These are phyloP conservation scores for Hymenoscyphus fraxineus DNA, from an alignment of 2,329 filamentous ascomycete genomes.

Conservation along the genomic window DNA sequence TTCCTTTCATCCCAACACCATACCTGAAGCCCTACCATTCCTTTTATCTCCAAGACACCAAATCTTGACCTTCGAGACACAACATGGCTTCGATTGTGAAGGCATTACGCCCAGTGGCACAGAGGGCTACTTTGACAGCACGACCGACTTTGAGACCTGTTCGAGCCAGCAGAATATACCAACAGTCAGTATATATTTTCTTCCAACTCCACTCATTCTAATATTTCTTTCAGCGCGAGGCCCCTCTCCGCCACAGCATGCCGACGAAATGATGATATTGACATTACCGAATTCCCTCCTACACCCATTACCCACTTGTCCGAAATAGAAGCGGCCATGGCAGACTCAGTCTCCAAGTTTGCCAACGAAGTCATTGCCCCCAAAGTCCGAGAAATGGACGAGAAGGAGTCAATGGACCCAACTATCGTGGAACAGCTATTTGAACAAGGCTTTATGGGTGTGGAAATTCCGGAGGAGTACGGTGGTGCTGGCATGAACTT, in stretches of 20 bases:
- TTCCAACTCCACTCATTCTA: neutral
- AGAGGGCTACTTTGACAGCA: conserved; percentile 36
- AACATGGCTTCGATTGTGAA: conserved; percentile 48
- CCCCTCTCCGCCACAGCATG: conserved; percentile 58
- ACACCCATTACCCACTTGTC: conserved; percentile 92
- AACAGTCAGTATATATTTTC: conserved; percentile 36
- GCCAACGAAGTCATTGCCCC: conserved; percentile 84
- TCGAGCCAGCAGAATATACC: conserved; percentile 38
- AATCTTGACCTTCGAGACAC: neutral
- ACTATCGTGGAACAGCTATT: conserved; percentile 86
- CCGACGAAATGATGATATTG: conserved; percentile 49
- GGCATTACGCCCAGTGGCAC: conserved; percentile 43
- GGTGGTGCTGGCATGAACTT: conserved; percentile 99
- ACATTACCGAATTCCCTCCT: conserved; percentile 75
- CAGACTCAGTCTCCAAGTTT: conserved; percentile 86
- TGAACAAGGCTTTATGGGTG: conserved; percentile 94
- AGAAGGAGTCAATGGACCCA: conserved; percentile 91
- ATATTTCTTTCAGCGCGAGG: conserved; percentile 39
- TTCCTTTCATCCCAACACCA: neutral
- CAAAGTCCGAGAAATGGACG: conserved; percentile 95
- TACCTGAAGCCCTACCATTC: neutral
- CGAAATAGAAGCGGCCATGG: conserved; percentile 85
- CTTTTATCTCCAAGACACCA: neutral
- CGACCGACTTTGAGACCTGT: conserved; percentile 39
- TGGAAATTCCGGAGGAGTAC: conserved; percentile 96